These are phyloP conservation scores for Chrysoporthe puriensis DNA, from an alignment of 2,329 filamentous ascomycete species.

Conservation along the genomic window DNA sequence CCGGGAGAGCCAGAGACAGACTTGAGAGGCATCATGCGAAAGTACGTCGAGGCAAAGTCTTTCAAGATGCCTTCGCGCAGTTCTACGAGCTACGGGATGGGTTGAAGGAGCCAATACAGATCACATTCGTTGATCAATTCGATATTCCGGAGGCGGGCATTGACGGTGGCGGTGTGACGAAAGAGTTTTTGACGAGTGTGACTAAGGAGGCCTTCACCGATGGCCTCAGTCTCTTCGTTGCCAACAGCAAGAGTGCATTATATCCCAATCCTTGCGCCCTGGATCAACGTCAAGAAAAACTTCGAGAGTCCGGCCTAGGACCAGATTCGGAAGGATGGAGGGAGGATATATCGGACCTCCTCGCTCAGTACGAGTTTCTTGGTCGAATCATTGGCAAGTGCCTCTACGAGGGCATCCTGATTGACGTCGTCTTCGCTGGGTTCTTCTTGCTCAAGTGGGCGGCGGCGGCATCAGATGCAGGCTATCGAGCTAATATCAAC, in stretches of 20 bases:
- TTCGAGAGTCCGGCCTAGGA: slow-evolving; percentile 54
- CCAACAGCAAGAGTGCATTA: slow-evolving; percentile 83
- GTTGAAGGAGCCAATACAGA: slow-evolving; percentile 93
- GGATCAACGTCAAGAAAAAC: slow-evolving; percentile 66
- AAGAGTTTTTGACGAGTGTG: slow-evolving; percentile 91
- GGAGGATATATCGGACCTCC: slow-evolving; percentile 60
- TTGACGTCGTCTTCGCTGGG: slow-evolving; percentile 89
- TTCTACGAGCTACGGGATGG: slow-evolving; percentile 82
- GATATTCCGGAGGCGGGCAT: slow-evolving; percentile 88
- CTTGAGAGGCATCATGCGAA: slow-evolving; percentile 72
- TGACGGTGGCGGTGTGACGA: slow-evolving; percentile 94
- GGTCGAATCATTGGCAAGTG: slow-evolving; percentile 95
- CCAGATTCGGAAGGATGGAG: slow-evolving; percentile 62
- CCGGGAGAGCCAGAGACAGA: slow-evolving; percentile 40
- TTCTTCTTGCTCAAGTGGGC: slow-evolving; percentile 98
- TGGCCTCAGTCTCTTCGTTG: slow-evolving; percentile 70
- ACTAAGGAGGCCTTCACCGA: slow-evolving; percentile 80
- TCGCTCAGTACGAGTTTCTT: slow-evolving; percentile 85
- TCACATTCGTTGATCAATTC: slow-evolving; percentile 93
- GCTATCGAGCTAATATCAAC: slow-evolving; percentile 91
- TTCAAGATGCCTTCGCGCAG: slow-evolving; percentile 81
- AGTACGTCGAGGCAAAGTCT: slow-evolving; percentile 78
- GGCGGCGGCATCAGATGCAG: slow-evolving; percentile 61
- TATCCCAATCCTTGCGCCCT: slow-evolving; percentile 84
- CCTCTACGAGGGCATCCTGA: slow-evolving; percentile 92